A percentile compares a stretch with the other conserved stretches of the same genome.
Evolutionary conservation across 2,329 filamentous ascomycete genomes (phyloP).

Genomic region (Boeremia exigua): DNA sequence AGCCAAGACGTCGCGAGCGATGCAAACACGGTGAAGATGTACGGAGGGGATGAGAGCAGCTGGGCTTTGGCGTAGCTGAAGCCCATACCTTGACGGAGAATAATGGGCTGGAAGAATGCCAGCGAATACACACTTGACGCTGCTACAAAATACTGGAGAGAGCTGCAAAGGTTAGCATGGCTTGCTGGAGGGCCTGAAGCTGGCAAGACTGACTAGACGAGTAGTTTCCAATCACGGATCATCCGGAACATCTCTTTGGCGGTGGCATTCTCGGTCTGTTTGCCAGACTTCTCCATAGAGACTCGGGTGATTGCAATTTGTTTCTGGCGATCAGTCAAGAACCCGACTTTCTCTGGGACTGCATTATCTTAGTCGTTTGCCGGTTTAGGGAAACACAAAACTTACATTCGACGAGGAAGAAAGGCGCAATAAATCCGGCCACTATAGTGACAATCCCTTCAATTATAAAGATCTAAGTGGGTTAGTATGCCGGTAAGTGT

Average conservation of each 20-base stretch:
- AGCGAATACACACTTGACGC: constrained; percentile 35
- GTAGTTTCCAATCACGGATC: constrained; percentile 40
- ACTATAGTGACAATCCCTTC: constrained; percentile 29
- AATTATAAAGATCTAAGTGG: constrained; percentile 29
- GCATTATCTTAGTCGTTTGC: neutral
- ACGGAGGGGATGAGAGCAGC: constrained; percentile 31
- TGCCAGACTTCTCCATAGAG: constrained; percentile 33
- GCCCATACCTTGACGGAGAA: constrained; percentile 34
- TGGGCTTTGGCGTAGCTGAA: constrained; percentile 33
- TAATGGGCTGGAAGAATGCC: constrained; percentile 34
- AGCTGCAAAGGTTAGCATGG: constrained; percentile 19
- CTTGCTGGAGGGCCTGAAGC: neutral
- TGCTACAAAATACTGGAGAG: constrained; percentile 39
- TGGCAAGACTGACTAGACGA: constrained; percentile 27
- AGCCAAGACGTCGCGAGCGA: constrained; percentile 28
- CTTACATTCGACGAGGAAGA: constrained; percentile 36
- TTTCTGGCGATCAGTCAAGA: constrained; percentile 36
- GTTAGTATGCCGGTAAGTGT: neutral
- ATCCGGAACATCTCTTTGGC: constrained; percentile 30
- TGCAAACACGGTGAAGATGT: constrained; percentile 30
- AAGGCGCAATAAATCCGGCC: constrained; percentile 26
- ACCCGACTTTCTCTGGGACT: constrained; percentile 38
- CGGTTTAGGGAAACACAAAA: too few relatives aligned
- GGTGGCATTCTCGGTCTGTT: constrained; percentile 32
- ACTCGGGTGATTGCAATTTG: constrained; percentile 32